Evolutionary conservation across 495 filamentous ascomycete genomes (phyloP), one percentile per base, ranked within the genome.

Genomic region (Rostrohypoxylon terebratum): DNA sequence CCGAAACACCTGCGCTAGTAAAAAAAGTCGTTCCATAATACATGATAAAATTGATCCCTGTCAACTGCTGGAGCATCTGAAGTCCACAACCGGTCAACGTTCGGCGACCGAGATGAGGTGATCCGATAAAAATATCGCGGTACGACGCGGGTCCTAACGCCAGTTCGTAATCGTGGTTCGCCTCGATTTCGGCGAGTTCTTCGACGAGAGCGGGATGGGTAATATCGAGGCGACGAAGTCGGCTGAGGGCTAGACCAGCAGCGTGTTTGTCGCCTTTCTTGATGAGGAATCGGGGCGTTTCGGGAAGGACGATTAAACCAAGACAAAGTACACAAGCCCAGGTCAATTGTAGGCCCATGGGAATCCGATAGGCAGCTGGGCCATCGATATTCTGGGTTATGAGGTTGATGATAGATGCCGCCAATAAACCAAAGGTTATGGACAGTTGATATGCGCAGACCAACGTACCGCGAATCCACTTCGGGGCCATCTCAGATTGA

Each of bases 391-490:
- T 81, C 77, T 91, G 84, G 47, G 92, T 94, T 9, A 89, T 79
- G 70, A 96, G 93, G 82, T 94, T 93, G 76, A 95, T 90, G 75
- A 92, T 87, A 50, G 93, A 87, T n/a, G 94, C 93, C 51, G 94
- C 81, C 38, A 97, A 84, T 5, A 97, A 84, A 67, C 94, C 94
- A 25, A 93, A 77, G 20, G 94, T 97, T 80, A 97, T 97, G 59
- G 92, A 93, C 63, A 96, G 84, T 83, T 97, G 94, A 80, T 97
- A 97, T 47, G 91, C 90, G 78, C 92, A 93, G 59, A 97, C 93
- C 28, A 97, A 87, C n/a, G 92, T 91, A 76, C 94, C 94, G 81
- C 94, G 90, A 75, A 97, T 92, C 90, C 93, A 96, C 81, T 94
- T 93, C 16, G 94, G 94, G 0, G 92, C 90, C 75, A 93, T 94